Evolutionary conservation across 805 yeast genomes (phyloP).

Genomic region (Kluyveromyces nonfermentans): DNA sequence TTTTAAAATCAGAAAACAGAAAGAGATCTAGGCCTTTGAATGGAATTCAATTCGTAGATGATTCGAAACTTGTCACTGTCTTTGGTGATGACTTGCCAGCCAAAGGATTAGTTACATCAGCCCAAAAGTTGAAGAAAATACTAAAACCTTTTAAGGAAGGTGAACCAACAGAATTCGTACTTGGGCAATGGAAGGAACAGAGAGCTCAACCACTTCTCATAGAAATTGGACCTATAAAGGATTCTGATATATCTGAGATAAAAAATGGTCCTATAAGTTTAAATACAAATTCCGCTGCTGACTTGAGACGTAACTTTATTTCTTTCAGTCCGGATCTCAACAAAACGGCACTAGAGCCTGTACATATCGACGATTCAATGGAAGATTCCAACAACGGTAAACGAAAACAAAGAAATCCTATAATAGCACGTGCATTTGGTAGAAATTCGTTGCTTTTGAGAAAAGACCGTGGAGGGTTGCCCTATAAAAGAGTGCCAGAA

Average conservation of each 20-base stretch:
- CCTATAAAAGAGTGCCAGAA: conserved; percentile 28
- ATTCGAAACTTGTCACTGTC: conserved; percentile 19
- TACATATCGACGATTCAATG: conserved; percentile 9
- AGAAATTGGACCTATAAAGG: conserved; percentile 8
- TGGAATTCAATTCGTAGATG: conserved; percentile 20
- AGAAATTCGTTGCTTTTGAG: conserved; percentile 22
- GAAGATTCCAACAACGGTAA: conserved; percentile 8
- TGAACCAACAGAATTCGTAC: conserved; percentile 25
- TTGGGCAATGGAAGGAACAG: conserved; percentile 11
- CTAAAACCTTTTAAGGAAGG: conserved; percentile 28
- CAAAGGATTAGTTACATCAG: conserved; percentile 22
- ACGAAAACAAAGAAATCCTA: conserved; percentile 13
- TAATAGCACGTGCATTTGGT: conserved; percentile 28
- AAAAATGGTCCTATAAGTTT: conserved; percentile 24
- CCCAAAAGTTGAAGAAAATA: conserved; percentile 22
- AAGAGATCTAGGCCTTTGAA: conserved; percentile 4
- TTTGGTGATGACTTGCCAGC: conserved; percentile 28
- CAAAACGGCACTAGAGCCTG: conserved; percentile 23
- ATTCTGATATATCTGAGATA: conserved; percentile 22
- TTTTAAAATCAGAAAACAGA: conserved; percentile 12
- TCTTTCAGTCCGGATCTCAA: conserved; percentile 21
- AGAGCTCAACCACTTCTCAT: conserved; percentile 15
- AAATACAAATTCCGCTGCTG: conserved; percentile 16
- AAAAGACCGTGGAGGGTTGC: conserved; percentile 29
- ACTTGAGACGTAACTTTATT: conserved; percentile 19